Base-by-base conservation (phyloP, 306 rosid genomes). In the Dryas drummondii region DNA sequence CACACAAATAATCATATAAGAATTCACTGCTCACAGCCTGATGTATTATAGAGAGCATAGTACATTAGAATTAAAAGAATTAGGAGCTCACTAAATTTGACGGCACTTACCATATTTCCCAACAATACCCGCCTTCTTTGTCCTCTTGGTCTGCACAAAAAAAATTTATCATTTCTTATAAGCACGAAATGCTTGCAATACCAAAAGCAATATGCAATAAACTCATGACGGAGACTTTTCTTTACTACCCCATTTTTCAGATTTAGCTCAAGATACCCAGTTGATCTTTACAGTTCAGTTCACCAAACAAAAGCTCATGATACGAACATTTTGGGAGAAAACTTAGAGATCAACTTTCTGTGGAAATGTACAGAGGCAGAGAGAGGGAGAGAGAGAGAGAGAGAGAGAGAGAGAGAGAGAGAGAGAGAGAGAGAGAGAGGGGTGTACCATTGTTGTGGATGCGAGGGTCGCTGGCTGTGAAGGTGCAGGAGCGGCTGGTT, bases 121-220 rank as follows among this genome's bases (percentile, higher is more conserved):
- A 72, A 92, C 96, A 75, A 90, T 92, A 37, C 98, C 94, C 5
- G 94, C 94, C 92, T 93, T 93, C 96, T 93, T 93, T 0, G 96
- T 93, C 71, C 96, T 93, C 94, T 90, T 93, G n/a, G 96, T 90
- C 98, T 93, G 92, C 73, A 17, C 52, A 70, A 50, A 47, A 49
- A 52, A 22, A 50, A 76, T 15, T 22, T 22, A 49, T 8, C 48
- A 54, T 55, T 42, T 44, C 75, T 55, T 19, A 71, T 14, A 46
- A 72, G 14, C 57, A 72, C 56, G 5, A 22, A 26, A 27, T 0
- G 9, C 3, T 52, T 37, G 4, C 10, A 14, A 13, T 41, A 42
- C 13, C 45, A 46, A 72, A 57, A 57, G 4, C 67, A 57, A 13
- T 2, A 8, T 10, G 41, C 66, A 40, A 7, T 10, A 5, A 7